phyloP scores from a whole-genome alignment of 2,329 filamentous ascomycete species.

The Fusarium buxicola region DNA sequence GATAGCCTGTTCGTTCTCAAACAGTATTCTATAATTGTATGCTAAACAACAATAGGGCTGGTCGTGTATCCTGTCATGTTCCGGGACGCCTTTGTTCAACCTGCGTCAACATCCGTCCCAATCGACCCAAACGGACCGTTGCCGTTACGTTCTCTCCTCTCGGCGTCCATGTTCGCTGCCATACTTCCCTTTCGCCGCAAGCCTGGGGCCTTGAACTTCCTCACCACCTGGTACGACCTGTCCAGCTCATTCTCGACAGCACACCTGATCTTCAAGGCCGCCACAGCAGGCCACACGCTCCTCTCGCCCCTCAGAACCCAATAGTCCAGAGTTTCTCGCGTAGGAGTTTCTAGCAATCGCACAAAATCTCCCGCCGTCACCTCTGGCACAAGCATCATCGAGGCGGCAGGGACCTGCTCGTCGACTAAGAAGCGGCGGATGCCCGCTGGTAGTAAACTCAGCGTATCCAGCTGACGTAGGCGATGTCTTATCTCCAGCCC shows the following conservation, averaged over 20 bases:
- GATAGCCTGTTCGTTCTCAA: too few species aligned
- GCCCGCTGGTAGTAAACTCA: slow-evolving; percentile 76
- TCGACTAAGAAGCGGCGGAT: slow-evolving; percentile 84
- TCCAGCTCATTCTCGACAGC: slow-evolving; percentile 91
- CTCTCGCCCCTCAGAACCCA: slow-evolving; percentile 89
- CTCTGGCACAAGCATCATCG: slow-evolving; percentile 84
- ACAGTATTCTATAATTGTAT: background rate
- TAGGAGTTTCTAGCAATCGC: slow-evolving; percentile 85
- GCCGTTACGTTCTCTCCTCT: slow-evolving; percentile 30
- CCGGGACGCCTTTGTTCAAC: slow-evolving; percentile 22
- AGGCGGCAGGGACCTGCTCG: slow-evolving; percentile 82
- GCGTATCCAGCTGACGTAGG: slow-evolving; percentile 81
- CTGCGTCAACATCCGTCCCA: slow-evolving; percentile 18
- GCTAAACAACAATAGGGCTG: background rate
- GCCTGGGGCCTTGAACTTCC: slow-evolving; percentile 68
- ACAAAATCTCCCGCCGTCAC: slow-evolving; percentile 79
- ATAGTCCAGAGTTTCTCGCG: slow-evolving; percentile 78
- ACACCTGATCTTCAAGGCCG: slow-evolving; percentile 83
- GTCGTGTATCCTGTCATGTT: slow-evolving; percentile 6
- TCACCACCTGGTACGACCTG: slow-evolving; percentile 82
- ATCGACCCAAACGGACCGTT: slow-evolving; percentile 22
- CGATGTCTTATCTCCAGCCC: slow-evolving; percentile 84
- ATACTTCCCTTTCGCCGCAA: slow-evolving; percentile 60
- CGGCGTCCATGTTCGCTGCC: slow-evolving; percentile 44
- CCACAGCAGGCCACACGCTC: slow-evolving; percentile 91